Base-by-base conservation (phyloP, 139 green algal genomes). In the Chlorella vulgaris region DNA sequence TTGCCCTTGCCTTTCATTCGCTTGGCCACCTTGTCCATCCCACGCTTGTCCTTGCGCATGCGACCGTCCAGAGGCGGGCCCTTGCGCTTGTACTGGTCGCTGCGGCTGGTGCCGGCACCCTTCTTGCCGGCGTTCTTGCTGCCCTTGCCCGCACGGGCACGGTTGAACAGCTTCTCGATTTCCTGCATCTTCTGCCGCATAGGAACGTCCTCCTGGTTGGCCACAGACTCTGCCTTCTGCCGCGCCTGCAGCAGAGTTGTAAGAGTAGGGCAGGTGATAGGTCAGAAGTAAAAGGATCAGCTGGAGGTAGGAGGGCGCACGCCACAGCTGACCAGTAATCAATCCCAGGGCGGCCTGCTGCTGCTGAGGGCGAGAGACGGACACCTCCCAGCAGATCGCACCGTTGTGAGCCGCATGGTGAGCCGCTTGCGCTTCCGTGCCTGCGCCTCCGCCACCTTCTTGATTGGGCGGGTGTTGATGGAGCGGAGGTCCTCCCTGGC, bases 371-470 rank as follows among this genome's bases (percentile, higher is more conserved):
- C n/a, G n/a, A n/a, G n/a, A n/a, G n/a, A n/a, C n/a, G n/a, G n/a
- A n/a, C n/a, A n/a, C n/a, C n/a, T n/a, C n/a, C n/a, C n/a, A n/a
- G n/a, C n/a, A n/a, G n/a, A 24, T 19, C 74, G 21, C 74, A 80
- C 55, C 74, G 33, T 19, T 40, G 43, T 74, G 78, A 97, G 84
- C 39, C 86, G 84, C 69, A 53, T 68, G 38, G 60, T 81, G 69
- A 95, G 76, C 42, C 92, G 86, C 88, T 93, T 94, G 58, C 88
- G 88, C 89, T 98, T 97, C 62, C 96, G 91, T 24, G 90, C 91
- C 88, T 98, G 97, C 24, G 96, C 96, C 87, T 99, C 94, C 6
- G 89, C 91, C 47, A 99, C 91, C 91, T 99, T 99, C 85, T 98
- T 98, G 83, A 98, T 95, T 38, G 97, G 93, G 13, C 95, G 89